Evolutionary conservation across 768 basidiomycete species (phyloP).

Genomic region (Leccinum imitatum): DNA sequence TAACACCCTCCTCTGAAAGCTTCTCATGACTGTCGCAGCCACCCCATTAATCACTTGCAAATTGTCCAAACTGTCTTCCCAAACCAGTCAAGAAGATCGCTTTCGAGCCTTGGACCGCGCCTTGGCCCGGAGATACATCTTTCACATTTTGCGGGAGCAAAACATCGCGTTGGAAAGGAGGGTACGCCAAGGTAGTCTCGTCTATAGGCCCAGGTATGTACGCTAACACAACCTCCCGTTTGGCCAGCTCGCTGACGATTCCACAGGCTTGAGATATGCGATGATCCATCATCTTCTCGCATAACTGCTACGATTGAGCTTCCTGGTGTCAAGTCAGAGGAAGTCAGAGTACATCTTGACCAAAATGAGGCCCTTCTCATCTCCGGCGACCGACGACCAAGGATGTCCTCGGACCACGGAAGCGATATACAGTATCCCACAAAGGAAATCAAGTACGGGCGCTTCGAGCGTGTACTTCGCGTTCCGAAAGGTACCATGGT

Average conservation of each 20-base stretch:
- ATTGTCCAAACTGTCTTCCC: conserved; percentile 33
- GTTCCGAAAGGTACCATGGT: conserved; percentile 40
- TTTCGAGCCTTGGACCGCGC: conserved; percentile 33
- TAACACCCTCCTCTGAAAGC: background rate
- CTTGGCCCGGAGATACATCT: conserved; percentile 32
- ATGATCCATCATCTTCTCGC: conserved; percentile 33
- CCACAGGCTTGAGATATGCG: conserved; percentile 40
- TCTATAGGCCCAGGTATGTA: conserved; percentile 34
- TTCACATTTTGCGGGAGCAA: conserved; percentile 23
- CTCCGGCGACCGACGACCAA: conserved; percentile 33
- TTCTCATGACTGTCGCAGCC: conserved; percentile 26
- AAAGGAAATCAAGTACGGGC: conserved; percentile 42
- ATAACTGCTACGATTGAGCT: conserved; percentile 40
- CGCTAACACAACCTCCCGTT: conserved; percentile 2
- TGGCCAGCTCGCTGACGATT: conserved; percentile 13
- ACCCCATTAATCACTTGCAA: conserved; percentile 22
- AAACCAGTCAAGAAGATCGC: conserved; percentile 23
- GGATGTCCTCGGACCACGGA: conserved; percentile 17
- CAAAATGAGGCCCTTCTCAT: conserved; percentile 31
- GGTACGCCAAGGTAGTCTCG: conserved; percentile 27
- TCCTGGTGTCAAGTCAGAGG: conserved; percentile 38
- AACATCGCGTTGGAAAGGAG: conserved; percentile 19
- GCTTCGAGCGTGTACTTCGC: conserved; percentile 36
- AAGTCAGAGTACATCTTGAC: conserved; percentile 36
- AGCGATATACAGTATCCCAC: conserved; percentile 26